A percentile compares a stretch with the other conserved stretches of the same genome.
Evolutionary conservation across 345 rosid species (phyloP).

Genomic region (Bruguiera gymnorhiza): DNA sequence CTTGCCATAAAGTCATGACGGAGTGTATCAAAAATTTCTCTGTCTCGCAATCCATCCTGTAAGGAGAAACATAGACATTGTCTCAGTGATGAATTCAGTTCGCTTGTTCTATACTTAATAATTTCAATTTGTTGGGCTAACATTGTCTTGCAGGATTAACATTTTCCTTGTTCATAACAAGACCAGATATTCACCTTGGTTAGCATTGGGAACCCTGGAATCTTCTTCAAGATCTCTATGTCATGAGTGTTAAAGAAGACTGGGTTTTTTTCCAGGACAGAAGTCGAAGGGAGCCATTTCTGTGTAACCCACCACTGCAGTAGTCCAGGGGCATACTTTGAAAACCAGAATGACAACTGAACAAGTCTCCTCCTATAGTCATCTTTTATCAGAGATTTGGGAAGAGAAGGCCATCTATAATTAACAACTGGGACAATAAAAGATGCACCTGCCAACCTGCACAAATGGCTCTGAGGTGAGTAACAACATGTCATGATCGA

Average conservation of each 20-base stretch:
- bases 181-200: slow-evolving; percentile 48
- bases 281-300: slow-evolving; percentile 54
- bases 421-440: slow-evolving; percentile 70
- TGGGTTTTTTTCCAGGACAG: slow-evolving; percentile 54
- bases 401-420: slow-evolving; percentile 78
- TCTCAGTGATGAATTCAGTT: neutral
- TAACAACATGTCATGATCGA: slow-evolving; percentile 2
- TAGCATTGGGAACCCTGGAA: slow-evolving; percentile 79
- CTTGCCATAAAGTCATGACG: slow-evolving; percentile 54
- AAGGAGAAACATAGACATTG: slow-evolving; percentile 10
- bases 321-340: slow-evolving; percentile 59
- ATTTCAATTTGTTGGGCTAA: no score
- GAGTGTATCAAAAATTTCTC: slow-evolving; percentile 53
- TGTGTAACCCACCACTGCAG: slow-evolving; percentile 78
- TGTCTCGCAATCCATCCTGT: slow-evolving; percentile 56
- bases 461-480: slow-evolving; percentile 12
- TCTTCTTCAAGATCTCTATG: slow-evolving; percentile 57
- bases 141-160: no score
- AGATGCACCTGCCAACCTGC: slow-evolving; percentile 80
- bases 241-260: slow-evolving; percentile 60
- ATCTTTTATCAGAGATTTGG: slow-evolving; percentile 42
- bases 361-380: slow-evolving; percentile 61
- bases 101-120: neutral
- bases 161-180: no score
- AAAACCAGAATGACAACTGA: slow-evolving; percentile 49